Conservation (phyloP, 1,139 yeast species). For the Yamadazyma buinensis region DNA sequence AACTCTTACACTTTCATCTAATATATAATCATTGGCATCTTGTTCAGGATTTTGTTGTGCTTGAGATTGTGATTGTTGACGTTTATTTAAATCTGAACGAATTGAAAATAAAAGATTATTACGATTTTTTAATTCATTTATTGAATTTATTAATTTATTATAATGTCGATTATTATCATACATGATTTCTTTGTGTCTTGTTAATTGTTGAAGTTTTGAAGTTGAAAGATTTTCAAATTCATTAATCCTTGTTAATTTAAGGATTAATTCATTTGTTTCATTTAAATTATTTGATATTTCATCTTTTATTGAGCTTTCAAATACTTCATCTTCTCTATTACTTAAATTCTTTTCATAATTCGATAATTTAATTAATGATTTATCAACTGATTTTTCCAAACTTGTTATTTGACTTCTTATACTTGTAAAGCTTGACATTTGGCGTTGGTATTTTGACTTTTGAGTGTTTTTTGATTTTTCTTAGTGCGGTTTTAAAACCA, state of each 20-base stretch:
- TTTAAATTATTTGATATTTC: slow-evolving; percentile 41
- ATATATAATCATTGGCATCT: slow-evolving; percentile 59
- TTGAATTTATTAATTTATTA: slow-evolving; percentile 52
- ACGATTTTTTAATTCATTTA: slow-evolving; percentile 73
- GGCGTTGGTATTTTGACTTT: neutral
- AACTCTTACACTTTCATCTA: slow-evolving; percentile 72
- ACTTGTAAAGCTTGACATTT: slow-evolving; percentile 40
- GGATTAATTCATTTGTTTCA: slow-evolving; percentile 30
- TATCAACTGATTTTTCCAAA: slow-evolving; percentile 42
- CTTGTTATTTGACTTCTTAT: slow-evolving; percentile 36
- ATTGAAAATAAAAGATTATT: slow-evolving; percentile 71
- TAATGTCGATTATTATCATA: slow-evolving; percentile 68
- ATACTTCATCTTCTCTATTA: slow-evolving; percentile 42
- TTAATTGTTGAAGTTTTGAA: slow-evolving; percentile 74
- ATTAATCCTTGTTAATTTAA: slow-evolving; percentile 37
- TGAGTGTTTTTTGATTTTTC: too few relatives aligned
- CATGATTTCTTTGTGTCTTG: slow-evolving; percentile 75
- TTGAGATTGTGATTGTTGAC: slow-evolving; percentile 18
- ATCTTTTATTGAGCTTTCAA: slow-evolving; percentile 61
- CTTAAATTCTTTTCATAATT: slow-evolving; percentile 23
- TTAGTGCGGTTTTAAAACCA: too few relatives aligned
- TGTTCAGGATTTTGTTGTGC: slow-evolving; percentile 28
- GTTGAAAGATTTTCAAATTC: slow-evolving; percentile 66
- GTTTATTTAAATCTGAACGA: slow-evolving; percentile 66
- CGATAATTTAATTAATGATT: slow-evolving; percentile 33